Conservation (phyloP, 345 rosid genomes). For the Murraya paniculata region DNA sequence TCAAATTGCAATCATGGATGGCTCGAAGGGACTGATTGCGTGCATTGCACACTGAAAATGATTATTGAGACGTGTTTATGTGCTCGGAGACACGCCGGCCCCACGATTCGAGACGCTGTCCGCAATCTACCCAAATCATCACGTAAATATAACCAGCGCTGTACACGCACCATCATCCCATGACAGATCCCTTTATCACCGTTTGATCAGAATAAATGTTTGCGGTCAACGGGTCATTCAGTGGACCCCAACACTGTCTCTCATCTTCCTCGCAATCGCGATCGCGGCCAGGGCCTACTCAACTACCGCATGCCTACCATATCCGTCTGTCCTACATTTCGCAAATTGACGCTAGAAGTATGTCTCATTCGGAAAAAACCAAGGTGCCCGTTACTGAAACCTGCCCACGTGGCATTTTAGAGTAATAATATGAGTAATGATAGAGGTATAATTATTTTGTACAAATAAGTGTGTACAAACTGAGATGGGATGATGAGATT, state of each 20-base stretch:
- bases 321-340: slow-evolving; percentile 10
- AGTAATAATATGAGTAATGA: too few species aligned
- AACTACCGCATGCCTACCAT: slow-evolving; percentile 22
- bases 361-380: too few species aligned
- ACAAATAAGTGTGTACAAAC: too few species aligned
- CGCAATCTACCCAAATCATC: background rate
- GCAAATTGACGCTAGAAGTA: background rate
- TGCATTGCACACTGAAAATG: slow-evolving; percentile 25
- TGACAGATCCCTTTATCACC: background rate
- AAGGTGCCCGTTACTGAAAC: too few species aligned
- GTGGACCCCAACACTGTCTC: background rate
- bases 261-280: background rate
- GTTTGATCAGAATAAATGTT: slow-evolving; percentile 10
- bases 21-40: slow-evolving; percentile 18
- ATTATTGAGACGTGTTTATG: background rate
- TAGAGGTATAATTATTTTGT: too few species aligned
- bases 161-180: background rate
- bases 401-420: slow-evolving; percentile 4
- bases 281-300: slow-evolving; percentile 1
- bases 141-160: background rate
- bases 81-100: background rate
- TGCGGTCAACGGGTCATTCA: background rate
- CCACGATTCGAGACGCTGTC: background rate
- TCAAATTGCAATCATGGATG: background rate
- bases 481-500: too few species aligned